Conservation (phyloP, 108 stramenopile species). For the Bacterosira constricta region DNA sequence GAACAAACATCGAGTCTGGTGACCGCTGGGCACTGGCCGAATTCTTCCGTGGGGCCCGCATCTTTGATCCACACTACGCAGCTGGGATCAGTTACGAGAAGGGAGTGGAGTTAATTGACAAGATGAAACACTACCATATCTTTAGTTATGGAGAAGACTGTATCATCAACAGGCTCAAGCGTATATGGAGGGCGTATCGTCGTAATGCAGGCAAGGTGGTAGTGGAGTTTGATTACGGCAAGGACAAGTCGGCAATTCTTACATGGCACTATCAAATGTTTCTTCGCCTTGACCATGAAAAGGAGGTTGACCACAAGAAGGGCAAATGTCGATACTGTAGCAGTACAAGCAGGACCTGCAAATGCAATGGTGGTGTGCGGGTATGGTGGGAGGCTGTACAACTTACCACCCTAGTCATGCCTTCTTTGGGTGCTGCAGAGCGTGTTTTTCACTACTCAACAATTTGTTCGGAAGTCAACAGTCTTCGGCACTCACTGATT, state of each 20-base stretch:
- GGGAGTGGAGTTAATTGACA: neutral
- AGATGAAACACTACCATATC: neutral
- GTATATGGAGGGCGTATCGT: neutral
- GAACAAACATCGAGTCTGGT: neutral
- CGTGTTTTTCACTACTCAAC: conserved; percentile 3
- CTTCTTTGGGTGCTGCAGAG: conserved; percentile 5
- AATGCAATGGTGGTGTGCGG: neutral
- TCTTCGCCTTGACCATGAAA: neutral
- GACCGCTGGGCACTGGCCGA: neutral
- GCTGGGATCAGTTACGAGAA: neutral
- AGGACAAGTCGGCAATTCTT: neutral
- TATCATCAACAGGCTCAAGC: neutral
- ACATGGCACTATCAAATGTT: conserved; percentile 3
- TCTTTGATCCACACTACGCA: neutral
- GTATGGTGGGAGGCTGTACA: conserved; percentile 1
- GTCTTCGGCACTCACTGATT: neutral
- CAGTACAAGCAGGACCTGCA: neutral
- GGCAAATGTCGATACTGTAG: conserved; percentile 3
- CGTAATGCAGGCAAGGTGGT: neutral
- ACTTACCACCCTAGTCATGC: neutral
- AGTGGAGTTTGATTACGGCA: neutral
- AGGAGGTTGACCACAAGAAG: neutral
- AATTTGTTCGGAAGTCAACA: neutral
- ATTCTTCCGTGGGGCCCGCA: neutral
- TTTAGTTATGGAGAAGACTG: neutral